Evolutionary conservation across 2,329 filamentous ascomycete genomes (phyloP).

Genomic region (Diaporthe citrichinensis): DNA sequence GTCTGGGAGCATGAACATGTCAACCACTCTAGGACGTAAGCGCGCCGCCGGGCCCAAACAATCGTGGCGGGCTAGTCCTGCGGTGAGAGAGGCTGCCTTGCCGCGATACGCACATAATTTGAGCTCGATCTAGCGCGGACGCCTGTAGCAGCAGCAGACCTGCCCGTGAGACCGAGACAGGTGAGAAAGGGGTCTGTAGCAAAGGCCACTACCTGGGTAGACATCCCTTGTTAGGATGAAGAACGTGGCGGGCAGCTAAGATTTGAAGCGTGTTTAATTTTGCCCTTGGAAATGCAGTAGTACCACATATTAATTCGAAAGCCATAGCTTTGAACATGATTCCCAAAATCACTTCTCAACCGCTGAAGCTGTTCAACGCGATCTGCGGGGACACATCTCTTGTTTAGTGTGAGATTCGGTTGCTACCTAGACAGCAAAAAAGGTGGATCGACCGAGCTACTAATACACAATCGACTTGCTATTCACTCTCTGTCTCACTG

Average conservation of each 20-base stretch:
- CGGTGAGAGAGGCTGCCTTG: slow-evolving; percentile 2
- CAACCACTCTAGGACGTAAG: background rate
- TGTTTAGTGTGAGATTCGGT: background rate
- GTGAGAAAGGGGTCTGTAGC: background rate
- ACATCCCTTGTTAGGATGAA: background rate
- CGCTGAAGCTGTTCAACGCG: background rate
- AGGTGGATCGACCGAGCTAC: background rate
- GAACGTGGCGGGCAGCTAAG: too few species aligned
- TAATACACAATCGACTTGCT: background rate
- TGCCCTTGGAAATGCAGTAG: background rate
- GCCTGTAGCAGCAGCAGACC: background rate
- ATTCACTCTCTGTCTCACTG: slow-evolving; percentile 41
- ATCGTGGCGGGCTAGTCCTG: background rate
- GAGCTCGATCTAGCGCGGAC: background rate
- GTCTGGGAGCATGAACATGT: background rate
- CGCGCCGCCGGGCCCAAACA: slow-evolving; percentile 1
- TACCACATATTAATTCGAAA: too few species aligned
- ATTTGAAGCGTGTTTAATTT: too few species aligned
- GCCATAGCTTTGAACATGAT: background rate
- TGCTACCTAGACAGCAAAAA: background rate
- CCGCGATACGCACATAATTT: slow-evolving; percentile 14
- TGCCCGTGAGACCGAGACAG: background rate
- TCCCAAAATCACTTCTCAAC: background rate
- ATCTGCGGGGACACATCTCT: background rate
- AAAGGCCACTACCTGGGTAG: background rate